These are phyloP conservation scores for Solanum megistacrolobum DNA, from an alignment of 257 asterid species.

Conservation along the genomic window DNA sequence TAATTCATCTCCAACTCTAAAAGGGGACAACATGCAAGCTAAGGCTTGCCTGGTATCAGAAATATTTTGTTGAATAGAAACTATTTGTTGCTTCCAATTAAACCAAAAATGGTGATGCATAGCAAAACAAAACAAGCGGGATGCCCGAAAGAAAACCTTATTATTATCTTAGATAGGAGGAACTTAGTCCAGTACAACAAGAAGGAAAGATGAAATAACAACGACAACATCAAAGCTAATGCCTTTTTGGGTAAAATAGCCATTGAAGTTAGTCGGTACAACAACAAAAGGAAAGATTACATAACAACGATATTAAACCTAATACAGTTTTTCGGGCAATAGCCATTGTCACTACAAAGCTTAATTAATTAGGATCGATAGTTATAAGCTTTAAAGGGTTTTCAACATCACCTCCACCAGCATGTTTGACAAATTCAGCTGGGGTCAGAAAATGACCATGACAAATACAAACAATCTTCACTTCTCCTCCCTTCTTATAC, in stretches of 20 bases:
- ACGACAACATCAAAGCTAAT: neutral
- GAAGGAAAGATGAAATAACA: neutral
- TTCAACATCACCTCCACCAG: constrained; percentile 51
- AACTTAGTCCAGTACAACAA: neutral
- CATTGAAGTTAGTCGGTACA: neutral
- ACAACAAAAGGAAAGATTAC: neutral
- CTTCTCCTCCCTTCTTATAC: constrained; percentile 49
- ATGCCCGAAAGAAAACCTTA: neutral
- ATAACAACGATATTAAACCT: neutral
- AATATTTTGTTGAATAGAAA: too few relatives aligned
- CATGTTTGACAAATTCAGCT: constrained; percentile 63
- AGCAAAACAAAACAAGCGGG: neutral
- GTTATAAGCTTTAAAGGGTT: constrained; percentile 66
- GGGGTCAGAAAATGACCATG: constrained; percentile 67
- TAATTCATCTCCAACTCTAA: neutral
- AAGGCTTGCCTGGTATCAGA: too few relatives aligned
- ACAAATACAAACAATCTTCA: constrained; percentile 70
- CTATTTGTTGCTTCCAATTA: neutral
- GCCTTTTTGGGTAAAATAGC: neutral
- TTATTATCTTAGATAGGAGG: neutral
- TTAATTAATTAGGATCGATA: constrained; percentile 26
- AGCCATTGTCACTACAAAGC: constrained; percentile 20
- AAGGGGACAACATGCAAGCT: neutral
- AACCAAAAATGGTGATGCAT: neutral
- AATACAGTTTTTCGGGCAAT: neutral